phyloP scores from a whole-genome alignment of 768 basidiomycete species.

The Podaxis carcinomalis region DNA sequence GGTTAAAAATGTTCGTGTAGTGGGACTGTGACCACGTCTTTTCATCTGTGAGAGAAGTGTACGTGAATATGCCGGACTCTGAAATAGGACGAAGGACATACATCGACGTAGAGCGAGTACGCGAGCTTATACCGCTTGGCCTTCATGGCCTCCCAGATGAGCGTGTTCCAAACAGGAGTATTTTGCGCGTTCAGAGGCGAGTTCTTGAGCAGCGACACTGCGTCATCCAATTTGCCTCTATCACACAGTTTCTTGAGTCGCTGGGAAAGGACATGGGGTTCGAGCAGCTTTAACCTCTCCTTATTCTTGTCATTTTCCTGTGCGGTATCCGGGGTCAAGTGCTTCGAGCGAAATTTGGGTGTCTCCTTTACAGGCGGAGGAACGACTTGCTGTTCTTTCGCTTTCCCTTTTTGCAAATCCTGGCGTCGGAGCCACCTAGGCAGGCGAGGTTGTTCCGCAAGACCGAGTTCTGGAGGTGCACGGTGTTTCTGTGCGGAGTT shows the following conservation, averaged over 20 bases:
- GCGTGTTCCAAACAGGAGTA: slow-evolving; percentile 71
- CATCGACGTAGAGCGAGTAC: slow-evolving; percentile 67
- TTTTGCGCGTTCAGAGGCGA: slow-evolving; percentile 74
- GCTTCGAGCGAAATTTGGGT: slow-evolving; percentile 31
- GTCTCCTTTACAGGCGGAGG: neutral
- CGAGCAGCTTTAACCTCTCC: slow-evolving; percentile 38
- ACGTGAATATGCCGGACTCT: slow-evolving; percentile 3
- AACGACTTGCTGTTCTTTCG: neutral
- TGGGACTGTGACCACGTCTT: slow-evolving; percentile 72
- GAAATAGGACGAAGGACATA: slow-evolving; percentile 26
- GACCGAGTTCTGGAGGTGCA: neutral
- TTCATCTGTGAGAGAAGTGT: slow-evolving; percentile 61
- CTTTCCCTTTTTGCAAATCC: slow-evolving; percentile 11
- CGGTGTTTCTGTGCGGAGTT: neutral
- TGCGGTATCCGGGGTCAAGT: slow-evolving; percentile 19
- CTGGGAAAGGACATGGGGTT: slow-evolving; percentile 57
- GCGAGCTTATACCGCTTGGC: slow-evolving; percentile 52
- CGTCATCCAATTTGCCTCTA: slow-evolving; percentile 52
- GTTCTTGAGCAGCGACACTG: slow-evolving; percentile 62
- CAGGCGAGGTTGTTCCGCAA: slow-evolving; percentile 5
- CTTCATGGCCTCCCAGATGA: slow-evolving; percentile 64
- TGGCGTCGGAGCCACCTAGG: slow-evolving; percentile 29
- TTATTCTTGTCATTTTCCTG: slow-evolving; percentile 14
- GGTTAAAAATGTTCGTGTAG: slow-evolving; percentile 61
- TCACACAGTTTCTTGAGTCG: slow-evolving; percentile 57